These are phyloP conservation scores for Fusarium domesticum DNA, from an alignment of 2,329 filamentous ascomycete genomes.

Conservation along the genomic window DNA sequence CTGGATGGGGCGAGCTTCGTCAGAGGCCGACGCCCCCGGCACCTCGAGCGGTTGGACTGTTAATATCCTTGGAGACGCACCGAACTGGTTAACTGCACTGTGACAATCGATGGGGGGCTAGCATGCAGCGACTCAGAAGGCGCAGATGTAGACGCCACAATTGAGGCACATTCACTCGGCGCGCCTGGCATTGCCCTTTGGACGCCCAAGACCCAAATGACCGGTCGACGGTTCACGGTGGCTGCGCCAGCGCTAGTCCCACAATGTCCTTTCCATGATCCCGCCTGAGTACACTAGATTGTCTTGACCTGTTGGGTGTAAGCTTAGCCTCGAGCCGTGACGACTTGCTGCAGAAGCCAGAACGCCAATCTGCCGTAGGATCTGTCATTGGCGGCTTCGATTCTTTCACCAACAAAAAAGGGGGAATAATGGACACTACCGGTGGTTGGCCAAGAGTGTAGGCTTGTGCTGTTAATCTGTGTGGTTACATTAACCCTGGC, in stretches of 20 bases:
- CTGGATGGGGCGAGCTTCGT: background rate
- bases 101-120: background rate
- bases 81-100: background rate
- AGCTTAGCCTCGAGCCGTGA: slow-evolving; percentile 13
- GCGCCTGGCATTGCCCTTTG: slow-evolving; percentile 8
- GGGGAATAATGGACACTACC: background rate
- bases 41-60: background rate
- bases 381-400: slow-evolving; percentile 10
- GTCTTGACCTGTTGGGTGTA: background rate
- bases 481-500: slow-evolving; percentile 14
- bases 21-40: background rate
- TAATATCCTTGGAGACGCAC: background rate
- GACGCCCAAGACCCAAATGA: slow-evolving; percentile 20
- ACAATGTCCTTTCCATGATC: slow-evolving; percentile 17
- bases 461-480: slow-evolving; percentile 14
- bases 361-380: slow-evolving; percentile 1
- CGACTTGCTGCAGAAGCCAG: slow-evolving; percentile 18
- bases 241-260: slow-evolving; percentile 18
- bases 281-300: background rate
- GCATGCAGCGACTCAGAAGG: slow-evolving; percentile 14
- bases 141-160: slow-evolving; percentile 20
- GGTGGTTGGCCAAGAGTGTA: slow-evolving; percentile 1
- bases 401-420: slow-evolving; percentile 1
- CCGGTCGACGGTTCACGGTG: slow-evolving; percentile 22
- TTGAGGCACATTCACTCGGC: slow-evolving; percentile 11